Base-by-base conservation (phyloP, 1,284 basidiomycete genomes). In the Pyrrhoderma noxium region DNA sequence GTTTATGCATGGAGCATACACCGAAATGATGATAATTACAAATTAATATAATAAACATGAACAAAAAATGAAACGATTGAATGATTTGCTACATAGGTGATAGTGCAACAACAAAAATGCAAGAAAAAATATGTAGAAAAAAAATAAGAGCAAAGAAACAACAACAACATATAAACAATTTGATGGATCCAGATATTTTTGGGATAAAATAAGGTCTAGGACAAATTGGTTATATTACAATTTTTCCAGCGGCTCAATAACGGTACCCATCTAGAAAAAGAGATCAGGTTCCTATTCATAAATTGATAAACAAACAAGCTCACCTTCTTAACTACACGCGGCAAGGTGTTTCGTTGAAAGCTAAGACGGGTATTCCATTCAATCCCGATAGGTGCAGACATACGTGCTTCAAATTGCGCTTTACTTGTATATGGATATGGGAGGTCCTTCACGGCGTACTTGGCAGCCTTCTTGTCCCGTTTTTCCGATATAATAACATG, bases 401-500 rank as follows among this genome's bases (percentile, higher is more conserved):
- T 83, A 54, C 78, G 80, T 27, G 85, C 79, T 65, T 94, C 90
- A 64, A 89, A 96, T 69, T 97, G 94, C 7, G 85, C 87, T 48
- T 82, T 80, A 64, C 83, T 88, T 3, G 94, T 95, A 65, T 93
- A 99, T 1, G 95, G 95, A 66, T 87, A 89, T 2, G 95, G 95
- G 45, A 99, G 68, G 65, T 96, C 92, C 65, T 88, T 89, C 51
- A 92, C 79, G 53, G 85, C 74, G 67, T 93, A 98, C 67, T 90
- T 89, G 9, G 81, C 72, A 1, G 90, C 91, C 66, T 97, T 97
- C 71, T 93, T 93, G 71, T 98, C 93, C 51, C 84, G 80, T 64
- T 86, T 88, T 69, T 99, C 93, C 1, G 89, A 90, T 62, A 99
- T 90, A 70, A 99, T 96, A 59, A 99, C 82, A 65, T 96, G 84